Evolutionary conservation across 306 rosid genomes (phyloP).

Genomic region (Vigna reflexopilosa): DNA sequence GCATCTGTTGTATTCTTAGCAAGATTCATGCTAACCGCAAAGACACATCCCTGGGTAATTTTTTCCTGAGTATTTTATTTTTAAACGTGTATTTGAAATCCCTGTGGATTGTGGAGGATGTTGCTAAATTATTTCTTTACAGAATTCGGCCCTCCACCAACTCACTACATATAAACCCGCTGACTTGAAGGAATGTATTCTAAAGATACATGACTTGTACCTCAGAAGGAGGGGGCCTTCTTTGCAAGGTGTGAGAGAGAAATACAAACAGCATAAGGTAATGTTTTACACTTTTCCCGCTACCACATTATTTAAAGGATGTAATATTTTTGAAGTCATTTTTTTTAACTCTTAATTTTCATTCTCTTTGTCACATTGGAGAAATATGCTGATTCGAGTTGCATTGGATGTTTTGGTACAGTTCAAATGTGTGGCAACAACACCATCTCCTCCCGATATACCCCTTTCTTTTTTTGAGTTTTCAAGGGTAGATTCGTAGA

Average conservation of each 20-base stretch:
- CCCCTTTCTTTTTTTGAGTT: conserved; percentile 66
- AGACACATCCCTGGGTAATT: conserved; percentile 82
- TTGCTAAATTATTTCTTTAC: conserved; percentile 40
- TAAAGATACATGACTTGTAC: conserved; percentile 73
- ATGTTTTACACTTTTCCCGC: neutral
- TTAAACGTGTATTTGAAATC: neutral
- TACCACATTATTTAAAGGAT: neutral
- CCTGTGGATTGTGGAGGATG: conserved; percentile 4
- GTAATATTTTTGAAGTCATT: neutral
- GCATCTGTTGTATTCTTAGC: conserved; percentile 80
- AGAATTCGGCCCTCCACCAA: conserved; percentile 57
- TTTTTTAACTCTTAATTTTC: neutral
- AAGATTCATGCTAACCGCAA: conserved; percentile 65
- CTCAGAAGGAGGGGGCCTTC: conserved; percentile 72
- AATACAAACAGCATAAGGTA: conserved; percentile 92
- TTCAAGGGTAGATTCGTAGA: conserved; percentile 40
- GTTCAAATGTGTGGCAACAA: conserved; percentile 82
- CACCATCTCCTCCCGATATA: conserved; percentile 87
- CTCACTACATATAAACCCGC: conserved; percentile 67
- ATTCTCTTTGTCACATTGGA: conserved; percentile 18
- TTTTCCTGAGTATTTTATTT: neutral
- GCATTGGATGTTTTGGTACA: conserved; percentile 49
- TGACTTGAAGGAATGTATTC: conserved; percentile 70
- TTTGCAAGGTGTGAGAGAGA: conserved; percentile 72
- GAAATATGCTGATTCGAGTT: conserved; percentile 35